Conservation (phyloP, 805 yeast genomes). For the Sugiyamaella lignohabitans region DNA sequence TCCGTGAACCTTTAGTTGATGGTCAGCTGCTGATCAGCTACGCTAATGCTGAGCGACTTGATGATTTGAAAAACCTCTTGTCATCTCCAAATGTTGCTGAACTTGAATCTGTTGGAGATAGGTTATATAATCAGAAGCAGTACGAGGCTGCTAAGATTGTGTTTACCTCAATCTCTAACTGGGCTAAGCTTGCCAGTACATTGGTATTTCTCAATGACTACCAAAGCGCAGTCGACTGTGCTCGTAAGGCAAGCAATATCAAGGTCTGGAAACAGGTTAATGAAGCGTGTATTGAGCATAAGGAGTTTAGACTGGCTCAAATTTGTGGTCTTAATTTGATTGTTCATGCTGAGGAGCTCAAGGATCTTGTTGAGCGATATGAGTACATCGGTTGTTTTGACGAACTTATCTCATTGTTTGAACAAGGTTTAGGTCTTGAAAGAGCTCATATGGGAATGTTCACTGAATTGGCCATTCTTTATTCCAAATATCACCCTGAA, state of each 20-base stretch:
- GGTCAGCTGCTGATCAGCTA: slow-evolving; percentile 84
- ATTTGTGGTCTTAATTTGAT: slow-evolving; percentile 96
- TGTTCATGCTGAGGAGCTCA: slow-evolving; percentile 95
- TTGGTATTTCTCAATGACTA: slow-evolving; percentile 86
- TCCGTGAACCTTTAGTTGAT: slow-evolving; percentile 89
- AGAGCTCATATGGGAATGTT: slow-evolving; percentile 99
- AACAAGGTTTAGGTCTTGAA: slow-evolving; percentile 92
- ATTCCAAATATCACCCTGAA: slow-evolving; percentile 83
- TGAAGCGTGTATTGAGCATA: slow-evolving; percentile 90
- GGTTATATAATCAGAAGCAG: slow-evolving; percentile 69
- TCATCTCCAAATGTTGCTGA: slow-evolving; percentile 90
- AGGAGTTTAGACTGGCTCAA: slow-evolving; percentile 94
- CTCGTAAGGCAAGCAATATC: slow-evolving; percentile 92
- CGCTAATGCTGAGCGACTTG: slow-evolving; percentile 67
- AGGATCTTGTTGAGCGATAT: slow-evolving; percentile 79
- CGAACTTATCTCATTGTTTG: slow-evolving; percentile 86
- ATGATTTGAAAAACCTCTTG: slow-evolving; percentile 79
- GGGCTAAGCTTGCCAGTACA: slow-evolving; percentile 95
- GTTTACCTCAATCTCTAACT: slow-evolving; percentile 80
- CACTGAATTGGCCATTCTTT: slow-evolving; percentile 87
- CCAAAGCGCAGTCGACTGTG: slow-evolving; percentile 97
- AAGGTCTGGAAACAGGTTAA: slow-evolving; percentile 97
- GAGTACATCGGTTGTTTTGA: slow-evolving; percentile 87
- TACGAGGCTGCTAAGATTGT: slow-evolving; percentile 91
- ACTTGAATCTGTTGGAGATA: slow-evolving; percentile 86